phyloP scores from a whole-genome alignment of 345 rosid species.

The Eucalyptus regnans region DNA sequence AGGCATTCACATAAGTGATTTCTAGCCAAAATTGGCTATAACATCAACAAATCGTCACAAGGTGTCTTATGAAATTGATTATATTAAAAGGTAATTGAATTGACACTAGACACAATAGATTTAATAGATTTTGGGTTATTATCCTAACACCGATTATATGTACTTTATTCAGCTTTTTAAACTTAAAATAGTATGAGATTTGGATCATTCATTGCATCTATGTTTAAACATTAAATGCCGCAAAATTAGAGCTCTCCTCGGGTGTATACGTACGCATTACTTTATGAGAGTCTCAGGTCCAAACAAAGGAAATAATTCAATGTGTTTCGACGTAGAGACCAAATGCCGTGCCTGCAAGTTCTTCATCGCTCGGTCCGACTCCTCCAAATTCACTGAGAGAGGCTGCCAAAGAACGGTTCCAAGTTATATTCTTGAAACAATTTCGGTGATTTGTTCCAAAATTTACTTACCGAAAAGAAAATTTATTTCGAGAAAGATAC shows the following conservation, averaged over 20 bases:
- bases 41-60: not conserved
- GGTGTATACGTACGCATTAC: not conserved
- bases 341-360: not conserved
- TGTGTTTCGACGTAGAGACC: not conserved
- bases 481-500: not conserved
- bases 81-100: not conserved
- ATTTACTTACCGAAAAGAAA: not conserved
- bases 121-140: not conserved
- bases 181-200: not conserved
- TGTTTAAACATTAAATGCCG: not conserved
- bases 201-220: not conserved
- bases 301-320: not conserved
- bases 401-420: not conserved
- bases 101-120: not conserved
- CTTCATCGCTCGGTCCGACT: not conserved
- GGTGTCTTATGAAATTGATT: accelerated
- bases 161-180: not conserved
- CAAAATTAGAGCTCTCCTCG: not conserved
- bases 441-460: not conserved
- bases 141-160: not conserved
- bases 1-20: accelerated
- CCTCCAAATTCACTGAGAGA: not conserved
- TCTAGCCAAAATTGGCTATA: accelerated
- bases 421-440: not conserved
- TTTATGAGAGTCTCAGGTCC: not conserved